Percentiles rank a stretch among this genome's conserved stretches.
Evolutionary conservation across 1,139 yeast genomes (phyloP).

Genomic region (Yamadazyma atmosphaerica): DNA sequence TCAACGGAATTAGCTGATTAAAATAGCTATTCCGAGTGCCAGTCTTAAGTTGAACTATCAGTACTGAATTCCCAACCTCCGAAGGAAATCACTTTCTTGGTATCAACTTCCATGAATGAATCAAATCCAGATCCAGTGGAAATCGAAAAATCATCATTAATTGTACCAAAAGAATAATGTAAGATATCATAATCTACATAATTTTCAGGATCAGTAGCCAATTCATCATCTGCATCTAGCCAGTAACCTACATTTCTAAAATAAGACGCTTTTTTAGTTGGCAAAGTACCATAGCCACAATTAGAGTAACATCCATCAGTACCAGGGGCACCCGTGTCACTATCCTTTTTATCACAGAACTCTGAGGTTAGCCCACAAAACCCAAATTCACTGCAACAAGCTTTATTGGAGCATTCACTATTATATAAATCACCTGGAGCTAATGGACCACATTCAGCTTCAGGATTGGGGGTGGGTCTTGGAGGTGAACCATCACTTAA

Average conservation of each 20-base stretch:
- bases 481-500: slow-evolving; percentile 19
- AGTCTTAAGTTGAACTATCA: neutral
- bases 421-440: slow-evolving; percentile 16
- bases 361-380: slow-evolving; percentile 17
- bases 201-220: slow-evolving; percentile 13
- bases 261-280: slow-evolving; percentile 14
- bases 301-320: slow-evolving; percentile 18
- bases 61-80: neutral
- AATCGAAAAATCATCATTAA: neutral
- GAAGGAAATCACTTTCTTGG: neutral
- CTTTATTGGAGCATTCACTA: slow-evolving; percentile 17
- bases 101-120: neutral
- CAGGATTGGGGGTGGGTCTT: slow-evolving; percentile 12
- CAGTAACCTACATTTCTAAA: slow-evolving; percentile 20
- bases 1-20: too few species aligned
- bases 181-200: neutral
- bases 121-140: neutral
- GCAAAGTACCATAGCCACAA: slow-evolving; percentile 20
- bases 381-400: slow-evolving; percentile 20
- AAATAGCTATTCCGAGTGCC: neutral
- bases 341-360: slow-evolving; percentile 11
- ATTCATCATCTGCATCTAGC: slow-evolving; percentile 14
- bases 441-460: slow-evolving; percentile 19
- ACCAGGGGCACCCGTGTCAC: slow-evolving; percentile 11
- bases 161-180: neutral